Evolutionary conservation across 2,329 filamentous ascomycete genomes (phyloP).

Genomic region (Fonsecaea erecta): DNA sequence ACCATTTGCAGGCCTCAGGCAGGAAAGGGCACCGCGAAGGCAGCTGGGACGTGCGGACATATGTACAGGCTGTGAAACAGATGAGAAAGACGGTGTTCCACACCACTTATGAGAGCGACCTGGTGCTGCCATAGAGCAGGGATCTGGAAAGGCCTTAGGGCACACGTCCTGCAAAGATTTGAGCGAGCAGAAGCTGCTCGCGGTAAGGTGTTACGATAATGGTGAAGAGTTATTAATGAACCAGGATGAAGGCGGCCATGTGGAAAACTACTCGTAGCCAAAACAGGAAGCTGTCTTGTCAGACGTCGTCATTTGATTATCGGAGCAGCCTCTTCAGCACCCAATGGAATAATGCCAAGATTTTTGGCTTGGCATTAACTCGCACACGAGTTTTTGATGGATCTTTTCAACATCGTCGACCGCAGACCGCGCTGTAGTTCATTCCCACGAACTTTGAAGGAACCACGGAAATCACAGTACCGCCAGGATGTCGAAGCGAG

Average conservation of each 20-base stretch:
- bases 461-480: conserved; percentile 10
- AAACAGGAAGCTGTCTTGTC: background rate
- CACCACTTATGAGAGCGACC: background rate
- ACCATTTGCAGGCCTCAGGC: background rate
- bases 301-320: background rate
- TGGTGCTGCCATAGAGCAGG: background rate
- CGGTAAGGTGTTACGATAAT: background rate
- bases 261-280: background rate
- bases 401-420: background rate
- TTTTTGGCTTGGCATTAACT: conserved; percentile 1
- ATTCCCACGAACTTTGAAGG: conserved; percentile 5
- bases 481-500: conserved; percentile 38
- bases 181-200: background rate
- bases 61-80: background rate
- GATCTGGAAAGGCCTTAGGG: background rate
- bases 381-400: conserved; percentile 8
- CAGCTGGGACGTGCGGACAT: background rate
- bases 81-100: background rate
- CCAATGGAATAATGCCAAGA: conserved; percentile 6
- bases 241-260: too few species aligned
- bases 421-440: conserved; percentile 5
- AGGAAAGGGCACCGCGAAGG: background rate
- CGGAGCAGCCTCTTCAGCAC: background rate
- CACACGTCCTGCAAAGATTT: background rate
- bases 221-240: too few species aligned